These are phyloP conservation scores for Ustilago sp. DNA, from an alignment of 1,284 basidiomycete species.

Conservation along the genomic window DNA sequence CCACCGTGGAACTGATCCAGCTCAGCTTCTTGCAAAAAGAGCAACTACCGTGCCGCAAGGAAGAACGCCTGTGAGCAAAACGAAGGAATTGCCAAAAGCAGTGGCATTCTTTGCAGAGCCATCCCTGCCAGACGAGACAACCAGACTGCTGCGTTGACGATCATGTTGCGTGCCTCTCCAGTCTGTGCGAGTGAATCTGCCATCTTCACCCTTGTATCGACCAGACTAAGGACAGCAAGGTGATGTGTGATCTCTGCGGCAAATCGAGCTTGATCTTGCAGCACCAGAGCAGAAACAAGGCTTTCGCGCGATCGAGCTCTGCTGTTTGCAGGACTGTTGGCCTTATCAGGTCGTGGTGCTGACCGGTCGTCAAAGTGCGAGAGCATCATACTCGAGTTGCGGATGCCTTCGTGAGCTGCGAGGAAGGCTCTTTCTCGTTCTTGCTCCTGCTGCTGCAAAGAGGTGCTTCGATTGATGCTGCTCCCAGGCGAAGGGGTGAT, in stretches of 20 bases:
- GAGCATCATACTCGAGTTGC: constrained; percentile 37
- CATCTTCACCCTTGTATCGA: constrained; percentile 26
- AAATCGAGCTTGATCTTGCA: constrained; percentile 29
- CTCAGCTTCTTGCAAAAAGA: constrained; percentile 22
- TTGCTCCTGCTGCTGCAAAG: background rate
- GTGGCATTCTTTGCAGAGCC: constrained; percentile 8
- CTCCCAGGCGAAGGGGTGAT: background rate
- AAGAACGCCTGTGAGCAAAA: constrained; percentile 30
- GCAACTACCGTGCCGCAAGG: constrained; percentile 28
- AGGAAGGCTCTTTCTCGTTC: constrained; percentile 7
- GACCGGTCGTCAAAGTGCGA: constrained; percentile 30
- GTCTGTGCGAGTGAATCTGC: background rate
- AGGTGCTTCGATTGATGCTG: background rate
- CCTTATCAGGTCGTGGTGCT: constrained; percentile 1
- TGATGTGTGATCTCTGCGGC: constrained; percentile 36
- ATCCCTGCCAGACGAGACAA: constrained; percentile 34
- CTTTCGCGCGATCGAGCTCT: constrained; percentile 11
- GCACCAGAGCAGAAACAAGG: constrained; percentile 8
- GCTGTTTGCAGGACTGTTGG: background rate
- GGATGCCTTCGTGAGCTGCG: constrained; percentile 26
- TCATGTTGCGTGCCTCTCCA: constrained; percentile 18
- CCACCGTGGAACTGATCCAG: constrained; percentile 20
- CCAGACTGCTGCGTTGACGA: constrained; percentile 33
- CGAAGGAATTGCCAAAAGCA: constrained; percentile 21
- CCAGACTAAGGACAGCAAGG: constrained; percentile 26